A percentile compares a stretch with the other conserved stretches of the same genome.
Evolutionary conservation across 352 stramenopile species (phyloP).

Genomic region (Phytophthora tubulina): DNA sequence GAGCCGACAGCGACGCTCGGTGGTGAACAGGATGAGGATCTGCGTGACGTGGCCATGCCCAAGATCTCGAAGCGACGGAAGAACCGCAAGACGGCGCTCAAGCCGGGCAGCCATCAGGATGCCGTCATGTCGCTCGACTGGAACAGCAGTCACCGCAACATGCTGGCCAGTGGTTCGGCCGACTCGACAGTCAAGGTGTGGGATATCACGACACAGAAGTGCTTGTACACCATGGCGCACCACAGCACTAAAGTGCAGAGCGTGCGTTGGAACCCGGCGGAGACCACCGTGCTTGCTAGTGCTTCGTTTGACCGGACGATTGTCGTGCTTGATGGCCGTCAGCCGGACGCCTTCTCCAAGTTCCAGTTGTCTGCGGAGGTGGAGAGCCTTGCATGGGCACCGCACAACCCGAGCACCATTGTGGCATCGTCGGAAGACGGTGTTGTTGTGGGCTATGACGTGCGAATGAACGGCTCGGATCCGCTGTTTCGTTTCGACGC

Average conservation of each 20-base stretch:
- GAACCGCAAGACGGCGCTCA: slow-evolving; percentile 75
- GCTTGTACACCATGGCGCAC: slow-evolving; percentile 97
- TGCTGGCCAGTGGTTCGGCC: slow-evolving; percentile 97
- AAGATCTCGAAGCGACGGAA: slow-evolving; percentile 84
- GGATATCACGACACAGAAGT: slow-evolving; percentile 93
- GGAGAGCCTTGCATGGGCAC: slow-evolving; percentile 95
- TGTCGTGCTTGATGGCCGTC: slow-evolving; percentile 94
- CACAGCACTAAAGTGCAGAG: slow-evolving; percentile 99
- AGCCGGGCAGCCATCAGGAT: slow-evolving; percentile 96
- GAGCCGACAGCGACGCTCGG: slow-evolving; percentile 96
- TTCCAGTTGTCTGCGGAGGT: slow-evolving; percentile 89
- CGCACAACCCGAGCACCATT: slow-evolving; percentile 93
- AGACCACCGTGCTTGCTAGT: slow-evolving; percentile 96
- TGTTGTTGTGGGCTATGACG: slow-evolving; percentile 94
- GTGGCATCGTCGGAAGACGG: slow-evolving; percentile 96
- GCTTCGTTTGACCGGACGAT: slow-evolving; percentile 96
- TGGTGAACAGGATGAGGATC: slow-evolving; percentile 89
- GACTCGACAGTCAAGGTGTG: slow-evolving; percentile 98
- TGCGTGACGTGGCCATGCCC: slow-evolving; percentile 82
- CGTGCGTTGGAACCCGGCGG: slow-evolving; percentile 96
- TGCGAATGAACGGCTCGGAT: slow-evolving; percentile 93
- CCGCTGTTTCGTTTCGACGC: slow-evolving; percentile 95
- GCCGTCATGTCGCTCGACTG: slow-evolving; percentile 98
- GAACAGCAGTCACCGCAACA: slow-evolving; percentile 97
- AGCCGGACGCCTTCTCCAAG: slow-evolving; percentile 81